Percentiles rank a stretch among this genome's conserved stretches.
Conservation (phyloP, 257 asterid genomes). For the Nicotiana knightiana region DNA sequence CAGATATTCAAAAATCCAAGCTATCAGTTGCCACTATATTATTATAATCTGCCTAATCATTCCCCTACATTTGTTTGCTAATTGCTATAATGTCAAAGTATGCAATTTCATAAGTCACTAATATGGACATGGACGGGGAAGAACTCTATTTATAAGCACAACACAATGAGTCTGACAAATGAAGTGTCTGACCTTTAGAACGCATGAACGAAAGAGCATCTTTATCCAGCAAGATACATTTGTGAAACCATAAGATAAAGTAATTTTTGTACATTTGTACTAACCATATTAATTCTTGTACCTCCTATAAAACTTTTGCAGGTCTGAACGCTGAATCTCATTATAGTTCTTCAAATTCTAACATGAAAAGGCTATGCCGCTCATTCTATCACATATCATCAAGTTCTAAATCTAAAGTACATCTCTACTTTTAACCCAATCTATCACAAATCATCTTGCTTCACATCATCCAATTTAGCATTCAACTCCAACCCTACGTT, state of each 20-base stretch:
- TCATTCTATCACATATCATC: background rate
- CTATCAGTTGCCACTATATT: background rate
- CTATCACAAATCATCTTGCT: background rate
- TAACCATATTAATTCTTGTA: background rate
- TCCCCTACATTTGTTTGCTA: background rate
- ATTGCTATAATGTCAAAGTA: background rate
- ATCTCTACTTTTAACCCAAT: background rate
- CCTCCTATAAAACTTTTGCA: background rate
- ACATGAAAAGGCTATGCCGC: background rate
- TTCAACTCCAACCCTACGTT: background rate
- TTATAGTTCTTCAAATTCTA: background rate
- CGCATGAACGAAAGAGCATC: background rate
- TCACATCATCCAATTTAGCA: background rate
- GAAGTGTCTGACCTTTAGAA: background rate
- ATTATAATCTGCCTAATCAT: background rate
- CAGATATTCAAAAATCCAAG: background rate
- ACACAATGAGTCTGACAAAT: background rate
- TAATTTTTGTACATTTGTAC: background rate
- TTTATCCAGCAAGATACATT: background rate
- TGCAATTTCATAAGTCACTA: background rate
- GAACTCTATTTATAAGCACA: background rate
- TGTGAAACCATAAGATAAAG: background rate
- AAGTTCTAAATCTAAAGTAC: background rate
- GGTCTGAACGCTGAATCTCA: background rate
- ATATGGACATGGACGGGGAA: background rate